Conservation (phyloP, 371 early-diverging fungal genomes). For the Mycotypha africana region DNA sequence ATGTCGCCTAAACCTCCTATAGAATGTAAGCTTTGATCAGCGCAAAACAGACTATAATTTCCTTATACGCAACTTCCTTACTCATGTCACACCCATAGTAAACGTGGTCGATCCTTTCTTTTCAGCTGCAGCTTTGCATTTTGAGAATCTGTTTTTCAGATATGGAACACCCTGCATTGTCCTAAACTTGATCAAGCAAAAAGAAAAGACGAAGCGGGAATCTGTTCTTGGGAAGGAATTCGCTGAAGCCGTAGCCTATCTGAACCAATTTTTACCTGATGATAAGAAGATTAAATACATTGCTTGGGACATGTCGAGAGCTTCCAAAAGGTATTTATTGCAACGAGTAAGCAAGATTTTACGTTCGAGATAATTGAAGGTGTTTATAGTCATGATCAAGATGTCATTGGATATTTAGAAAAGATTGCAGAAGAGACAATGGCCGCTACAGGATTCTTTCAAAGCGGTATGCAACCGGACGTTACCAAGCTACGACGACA, state of each 20-base stretch:
- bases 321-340: slow-evolving; percentile 81
- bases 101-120: slow-evolving; percentile 91
- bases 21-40: slow-evolving; percentile 57
- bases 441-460: slow-evolving; percentile 86
- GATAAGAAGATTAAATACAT: slow-evolving; percentile 84
- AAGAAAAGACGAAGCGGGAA: slow-evolving; percentile 88
- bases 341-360: not conserved
- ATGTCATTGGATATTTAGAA: slow-evolving; percentile 87
- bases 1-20: slow-evolving; percentile 97
- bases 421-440: slow-evolving; percentile 85
- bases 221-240: slow-evolving; percentile 84
- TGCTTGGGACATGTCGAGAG: slow-evolving; percentile 97
- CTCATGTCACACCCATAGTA: slow-evolving; percentile 31
- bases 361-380: not conserved
- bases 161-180: slow-evolving; percentile 90
- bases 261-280: slow-evolving; percentile 83
- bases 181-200: slow-evolving; percentile 89
- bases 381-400: slow-evolving; percentile 65
- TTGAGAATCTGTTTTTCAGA: slow-evolving; percentile 81
- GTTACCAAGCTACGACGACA: slow-evolving; percentile 42
- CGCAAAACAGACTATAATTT: not conserved
- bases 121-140: slow-evolving; percentile 87
- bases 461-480: slow-evolving; percentile 68
- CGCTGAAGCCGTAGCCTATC: slow-evolving; percentile 70
- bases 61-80: not conserved